Percentiles rank a stretch among this genome's conserved stretches.
Conservation (phyloP, 202 grass and related monocot species). For the Brachypodium distachyon region DNA sequence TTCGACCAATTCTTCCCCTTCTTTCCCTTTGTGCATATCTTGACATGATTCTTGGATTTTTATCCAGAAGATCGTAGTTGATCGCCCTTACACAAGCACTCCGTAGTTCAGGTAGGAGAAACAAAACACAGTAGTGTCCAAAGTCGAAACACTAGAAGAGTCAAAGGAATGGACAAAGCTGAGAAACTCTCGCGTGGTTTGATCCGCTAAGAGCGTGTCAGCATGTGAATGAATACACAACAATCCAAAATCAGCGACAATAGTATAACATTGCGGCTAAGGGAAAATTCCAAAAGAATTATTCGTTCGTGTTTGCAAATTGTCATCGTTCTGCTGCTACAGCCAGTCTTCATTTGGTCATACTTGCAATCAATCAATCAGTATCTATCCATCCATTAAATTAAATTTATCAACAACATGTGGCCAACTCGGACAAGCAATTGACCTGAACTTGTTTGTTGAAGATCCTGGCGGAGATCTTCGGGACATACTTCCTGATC, state of each 20-base stretch:
- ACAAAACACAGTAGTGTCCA: neutral
- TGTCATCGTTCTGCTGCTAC: neutral
- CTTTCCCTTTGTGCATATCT: neutral
- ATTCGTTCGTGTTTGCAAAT: neutral
- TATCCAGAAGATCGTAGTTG: neutral
- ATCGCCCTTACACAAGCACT: neutral
- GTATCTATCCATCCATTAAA: neutral
- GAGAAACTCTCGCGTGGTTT: neutral
- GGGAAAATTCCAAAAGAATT: neutral
- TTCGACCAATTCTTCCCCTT: neutral
- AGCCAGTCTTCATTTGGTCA: neutral
- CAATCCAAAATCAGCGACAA: neutral
- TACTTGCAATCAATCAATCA: no score
- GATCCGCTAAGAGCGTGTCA: neutral
- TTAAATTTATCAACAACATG: neutral
- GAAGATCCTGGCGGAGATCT: slow-evolving; percentile 44
- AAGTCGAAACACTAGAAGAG: neutral
- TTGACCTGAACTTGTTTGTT: neutral
- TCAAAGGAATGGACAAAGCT: slow-evolving; percentile 18
- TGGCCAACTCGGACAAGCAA: slow-evolving; percentile 10
- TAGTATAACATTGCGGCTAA: neutral
- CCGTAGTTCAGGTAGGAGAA: neutral
- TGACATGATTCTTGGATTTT: neutral
- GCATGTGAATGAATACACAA: neutral
- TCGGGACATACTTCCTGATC: slow-evolving; percentile 63